Percentiles rank a stretch among this genome's conserved stretches.
These are phyloP conservation scores for Discostella stelligeroides DNA, from an alignment of 108 stramenopile genomes.

Conservation along the genomic window DNA sequence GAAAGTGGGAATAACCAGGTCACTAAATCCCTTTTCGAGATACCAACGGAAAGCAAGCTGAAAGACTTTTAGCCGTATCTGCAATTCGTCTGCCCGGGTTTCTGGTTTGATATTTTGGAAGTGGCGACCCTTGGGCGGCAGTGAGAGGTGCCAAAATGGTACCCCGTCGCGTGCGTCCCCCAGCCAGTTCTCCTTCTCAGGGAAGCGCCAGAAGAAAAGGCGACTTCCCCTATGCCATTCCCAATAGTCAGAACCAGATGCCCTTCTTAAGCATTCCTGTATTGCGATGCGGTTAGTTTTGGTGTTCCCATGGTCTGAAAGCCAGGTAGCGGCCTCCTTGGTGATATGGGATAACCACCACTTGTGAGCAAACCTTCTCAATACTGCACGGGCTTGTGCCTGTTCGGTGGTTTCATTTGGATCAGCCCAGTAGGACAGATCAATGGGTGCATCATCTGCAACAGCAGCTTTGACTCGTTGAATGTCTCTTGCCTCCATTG, in stretches of 20 bases:
- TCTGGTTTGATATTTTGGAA: background rate
- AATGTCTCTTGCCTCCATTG: background rate
- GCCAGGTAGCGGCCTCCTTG: slow-evolving; percentile 1
- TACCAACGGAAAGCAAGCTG: background rate
- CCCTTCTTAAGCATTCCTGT: background rate
- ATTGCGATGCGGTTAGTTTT: background rate
- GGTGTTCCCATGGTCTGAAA: background rate
- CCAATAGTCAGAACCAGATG: slow-evolving; percentile 3
- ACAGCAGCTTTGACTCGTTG: background rate
- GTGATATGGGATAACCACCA: slow-evolving; percentile 9
- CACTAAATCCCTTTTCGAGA: background rate
- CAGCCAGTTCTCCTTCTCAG: background rate
- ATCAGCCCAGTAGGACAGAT: background rate
- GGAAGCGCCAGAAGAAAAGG: slow-evolving; percentile 13
- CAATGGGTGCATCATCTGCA: slow-evolving; percentile 17
- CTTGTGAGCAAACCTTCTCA: background rate
- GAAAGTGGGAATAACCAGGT: background rate
- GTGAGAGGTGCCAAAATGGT: background rate
- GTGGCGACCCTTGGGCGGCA: background rate
- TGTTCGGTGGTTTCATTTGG: slow-evolving; percentile 16
- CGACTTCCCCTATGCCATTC: slow-evolving; percentile 2
- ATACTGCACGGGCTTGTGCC: background rate
- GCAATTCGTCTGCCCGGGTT: background rate
- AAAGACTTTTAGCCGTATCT: background rate
- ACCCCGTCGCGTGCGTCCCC: slow-evolving; percentile 1